Base-by-base conservation (phyloP, 2,329 filamentous ascomycete genomes). In the Onygenales sp. region DNA sequence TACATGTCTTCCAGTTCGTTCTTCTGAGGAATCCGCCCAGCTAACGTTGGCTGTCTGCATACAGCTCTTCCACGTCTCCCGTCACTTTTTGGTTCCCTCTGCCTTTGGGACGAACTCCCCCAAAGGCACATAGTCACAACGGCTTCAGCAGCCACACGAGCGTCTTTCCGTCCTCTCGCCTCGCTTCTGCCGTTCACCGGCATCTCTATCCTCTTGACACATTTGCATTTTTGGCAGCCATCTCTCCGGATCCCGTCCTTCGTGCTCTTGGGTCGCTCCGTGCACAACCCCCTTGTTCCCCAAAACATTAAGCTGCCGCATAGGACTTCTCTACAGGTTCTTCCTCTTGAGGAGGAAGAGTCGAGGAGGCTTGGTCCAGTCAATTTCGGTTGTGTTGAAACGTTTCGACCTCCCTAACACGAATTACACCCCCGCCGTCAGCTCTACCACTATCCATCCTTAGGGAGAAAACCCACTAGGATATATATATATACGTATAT, bases 261-360 rank as follows among this genome's bases (percentile, higher is more conserved):
- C 70, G 61, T 69, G 69, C 63, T 70, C 66, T 66, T 68, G 69
- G 62, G 67, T 61, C 53, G 54, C 63, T 59, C 61, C 53, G 66
- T 67, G 60, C 62, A 65, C 61, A 62, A 62, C 58, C 61, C 70
- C 69, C 62, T 80, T 78, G 72, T 80, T 76, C 70, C 75, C 80
- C 72, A 74, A 80, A 75, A 75, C 76, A 73, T 75, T 82, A 87
- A 95, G 89, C 92, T 97, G 93, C 93, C 93, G 93, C 92, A 98
- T 98, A 97, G 89, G 88, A 94, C 87, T 85, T 83, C 83, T 85
- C 85, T 83, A 83, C 82, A 85, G 87, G 87, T 91, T 95, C 92
- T 97, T 97, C 92, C 91, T 95, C 92, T 93, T 78, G 79, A 78
- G 75, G 92, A 91, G 93, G 93, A 92, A 94, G 93, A 93, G 89